Evolutionary conservation across 1,139 yeast species (phyloP).

Genomic region (Geotrichum aggregatum): DNA sequence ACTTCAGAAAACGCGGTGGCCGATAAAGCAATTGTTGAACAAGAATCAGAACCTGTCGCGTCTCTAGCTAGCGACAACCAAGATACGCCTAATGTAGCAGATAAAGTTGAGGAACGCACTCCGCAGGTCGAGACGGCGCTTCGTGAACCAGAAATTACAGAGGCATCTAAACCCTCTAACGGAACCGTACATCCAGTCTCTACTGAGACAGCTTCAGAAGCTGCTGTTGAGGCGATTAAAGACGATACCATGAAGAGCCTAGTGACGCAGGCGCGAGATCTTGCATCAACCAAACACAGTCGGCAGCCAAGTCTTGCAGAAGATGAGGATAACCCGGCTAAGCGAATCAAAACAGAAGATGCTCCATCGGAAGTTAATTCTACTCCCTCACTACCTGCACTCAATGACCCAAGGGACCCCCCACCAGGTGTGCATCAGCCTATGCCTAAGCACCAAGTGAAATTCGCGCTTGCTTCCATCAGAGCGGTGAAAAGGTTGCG

Average conservation of each 20-base stretch:
- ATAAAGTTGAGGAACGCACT: no score
- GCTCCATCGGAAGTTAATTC: not conserved
- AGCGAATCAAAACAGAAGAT: slow-evolving; percentile 5
- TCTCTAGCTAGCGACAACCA: no score
- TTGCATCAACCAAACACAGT: not conserved
- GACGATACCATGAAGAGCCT: not conserved
- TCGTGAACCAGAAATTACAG: no score
- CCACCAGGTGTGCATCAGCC: slow-evolving; percentile 44
- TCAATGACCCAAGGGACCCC: slow-evolving; percentile 25
- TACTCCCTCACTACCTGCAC: slow-evolving; percentile 23
- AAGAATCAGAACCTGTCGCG: not conserved
- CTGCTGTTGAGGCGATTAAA: no score
- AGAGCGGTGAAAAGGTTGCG: slow-evolving; percentile 78
- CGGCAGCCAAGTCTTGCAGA: not conserved
- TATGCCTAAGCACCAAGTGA: slow-evolving; percentile 79
- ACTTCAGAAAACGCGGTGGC: no score
- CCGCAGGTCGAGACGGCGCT: no score
- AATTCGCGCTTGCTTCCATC: slow-evolving; percentile 46
- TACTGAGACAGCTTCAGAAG: not conserved
- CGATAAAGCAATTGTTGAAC: not conserved
- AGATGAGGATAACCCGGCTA: slow-evolving; percentile 6
- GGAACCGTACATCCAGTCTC: not conserved
- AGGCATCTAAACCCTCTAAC: no score
- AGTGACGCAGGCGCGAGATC: not conserved
- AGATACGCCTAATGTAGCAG: no score